Conservation (phyloP, 768 basidiomycete genomes). For the Suillus subluteus region DNA sequence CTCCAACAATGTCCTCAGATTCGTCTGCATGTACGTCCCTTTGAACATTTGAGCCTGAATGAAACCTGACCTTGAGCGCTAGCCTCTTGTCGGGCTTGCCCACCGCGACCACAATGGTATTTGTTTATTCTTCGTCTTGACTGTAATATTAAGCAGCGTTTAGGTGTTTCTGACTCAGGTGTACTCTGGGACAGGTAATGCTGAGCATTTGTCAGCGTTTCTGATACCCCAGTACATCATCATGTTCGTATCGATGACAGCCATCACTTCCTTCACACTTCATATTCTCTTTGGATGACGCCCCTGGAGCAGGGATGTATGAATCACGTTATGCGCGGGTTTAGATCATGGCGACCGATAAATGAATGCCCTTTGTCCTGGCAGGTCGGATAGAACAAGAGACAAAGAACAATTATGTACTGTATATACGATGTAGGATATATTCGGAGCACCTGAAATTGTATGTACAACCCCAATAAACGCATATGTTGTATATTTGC, state of each 20-base stretch:
- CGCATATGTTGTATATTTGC: neutral
- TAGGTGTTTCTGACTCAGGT: conserved; percentile 69
- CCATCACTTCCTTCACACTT: conserved; percentile 41
- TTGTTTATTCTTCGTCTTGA: conserved; percentile 7
- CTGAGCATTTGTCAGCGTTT: conserved; percentile 63
- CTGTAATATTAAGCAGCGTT: neutral
- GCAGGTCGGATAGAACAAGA: neutral
- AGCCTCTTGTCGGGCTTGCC: conserved; percentile 67
- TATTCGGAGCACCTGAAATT: neutral
- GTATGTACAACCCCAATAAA: neutral
- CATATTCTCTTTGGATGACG: conserved; percentile 37
- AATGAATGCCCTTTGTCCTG: neutral
- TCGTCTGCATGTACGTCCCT: conserved; percentile 66
- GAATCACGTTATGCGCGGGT: neutral
- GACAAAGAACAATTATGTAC: neutral
- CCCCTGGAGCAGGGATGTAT: neutral
- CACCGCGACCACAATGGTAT: conserved; percentile 61
- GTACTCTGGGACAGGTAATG: conserved; percentile 65
- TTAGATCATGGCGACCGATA: neutral
- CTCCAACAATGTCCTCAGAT: conserved; percentile 61
- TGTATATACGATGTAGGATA: neutral
- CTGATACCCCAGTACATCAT: conserved; percentile 59
- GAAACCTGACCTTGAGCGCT: conserved; percentile 1
- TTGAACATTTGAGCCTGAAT: neutral
- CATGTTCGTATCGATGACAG: conserved; percentile 42